Evolutionary conservation across 768 basidiomycete genomes (phyloP), one percentile per base, ranked within the genome.

Genomic region (Tricholoma flavovirens): DNA sequence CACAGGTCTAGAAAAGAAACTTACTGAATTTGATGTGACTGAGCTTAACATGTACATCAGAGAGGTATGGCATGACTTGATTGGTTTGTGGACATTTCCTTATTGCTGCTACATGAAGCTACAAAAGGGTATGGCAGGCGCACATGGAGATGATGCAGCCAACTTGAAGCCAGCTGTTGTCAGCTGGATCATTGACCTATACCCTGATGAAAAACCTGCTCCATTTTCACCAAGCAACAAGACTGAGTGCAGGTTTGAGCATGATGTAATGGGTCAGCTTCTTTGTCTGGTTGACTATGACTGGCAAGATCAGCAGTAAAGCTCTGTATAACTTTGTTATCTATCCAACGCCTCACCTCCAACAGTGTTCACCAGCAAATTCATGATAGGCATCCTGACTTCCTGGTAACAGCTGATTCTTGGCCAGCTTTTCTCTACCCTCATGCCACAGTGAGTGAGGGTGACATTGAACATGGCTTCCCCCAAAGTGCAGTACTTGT

Each of bases 261-360:
- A n/a, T n/a, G 56, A 64, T 12, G 29, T 56, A 3, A 57, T 42
- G 9, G 64, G 62, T 15, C 19, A 30, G 24, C 55, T 63, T 12
- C 56, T 65, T 11, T 66, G 63, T 45, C 59, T 63, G 1, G 50
- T 56, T 35, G 59, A 62, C n/a, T n/a, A n/a, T n/a, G n/a, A n/a
- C n/a, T n/a, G n/a, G n/a, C n/a, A n/a, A n/a, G n/a, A n/a, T n/a
- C n/a, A n/a, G n/a, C n/a, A n/a, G n/a, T n/a, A n/a, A n/a, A n/a
- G n/a, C n/a, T n/a, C n/a, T n/a, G n/a, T n/a, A n/a, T n/a, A n/a
- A n/a, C n/a, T n/a, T n/a, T n/a, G n/a, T n/a, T n/a, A n/a, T n/a
- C n/a, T n/a, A 19, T 26, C 7, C 29, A 59, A 55, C n/a, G 14
- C n/a, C 49, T 26, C 7, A 32, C 8, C 15, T 42, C 15, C 26